A percentile compares a stretch with the other conserved stretches of the same genome.
phyloP scores from a whole-genome alignment of 306 rosid genomes.

The Dalbergia cultrata region DNA sequence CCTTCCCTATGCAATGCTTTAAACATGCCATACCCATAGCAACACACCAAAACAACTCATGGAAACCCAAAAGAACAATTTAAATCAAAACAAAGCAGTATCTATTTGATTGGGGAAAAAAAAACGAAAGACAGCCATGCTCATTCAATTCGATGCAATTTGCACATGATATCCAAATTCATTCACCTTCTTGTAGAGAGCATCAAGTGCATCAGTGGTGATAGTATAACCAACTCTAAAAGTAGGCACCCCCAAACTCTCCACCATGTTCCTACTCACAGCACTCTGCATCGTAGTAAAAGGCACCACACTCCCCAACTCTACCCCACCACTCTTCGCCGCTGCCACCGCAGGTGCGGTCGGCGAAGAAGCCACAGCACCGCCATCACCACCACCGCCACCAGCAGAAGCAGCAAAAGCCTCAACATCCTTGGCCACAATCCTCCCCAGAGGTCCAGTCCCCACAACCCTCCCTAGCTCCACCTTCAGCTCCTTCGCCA shows the following conservation, averaged over 20 bases:
- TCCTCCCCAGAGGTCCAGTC: constrained; percentile 88
- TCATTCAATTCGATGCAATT: background rate
- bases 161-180: background rate
- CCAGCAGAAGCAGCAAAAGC: constrained; percentile 58
- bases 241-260: constrained; percentile 85
- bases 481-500: constrained; percentile 87
- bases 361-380: background rate
- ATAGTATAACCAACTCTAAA: constrained; percentile 96
- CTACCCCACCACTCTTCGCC: constrained; percentile 52
- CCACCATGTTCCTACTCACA: constrained; percentile 90
- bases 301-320: constrained; percentile 88
- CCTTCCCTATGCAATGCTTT: background rate
- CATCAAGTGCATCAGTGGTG: constrained; percentile 85
- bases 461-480: constrained; percentile 74
- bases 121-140: background rate
- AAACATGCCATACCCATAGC: constrained; percentile 8
- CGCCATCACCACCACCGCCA: constrained; percentile 11
- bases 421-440: constrained; percentile 95
- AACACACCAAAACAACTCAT: background rate
- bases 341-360: background rate
- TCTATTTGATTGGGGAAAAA: background rate
- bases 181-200: constrained; percentile 91
- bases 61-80: background rate
- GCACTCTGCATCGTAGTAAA: constrained; percentile 97
- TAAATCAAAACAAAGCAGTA: background rate